A percentile compares a stretch with the other conserved stretches of the same genome.
phyloP scores from a whole-genome alignment of 441 rosid genomes.

The Pelargonium exstipulatum region DNA sequence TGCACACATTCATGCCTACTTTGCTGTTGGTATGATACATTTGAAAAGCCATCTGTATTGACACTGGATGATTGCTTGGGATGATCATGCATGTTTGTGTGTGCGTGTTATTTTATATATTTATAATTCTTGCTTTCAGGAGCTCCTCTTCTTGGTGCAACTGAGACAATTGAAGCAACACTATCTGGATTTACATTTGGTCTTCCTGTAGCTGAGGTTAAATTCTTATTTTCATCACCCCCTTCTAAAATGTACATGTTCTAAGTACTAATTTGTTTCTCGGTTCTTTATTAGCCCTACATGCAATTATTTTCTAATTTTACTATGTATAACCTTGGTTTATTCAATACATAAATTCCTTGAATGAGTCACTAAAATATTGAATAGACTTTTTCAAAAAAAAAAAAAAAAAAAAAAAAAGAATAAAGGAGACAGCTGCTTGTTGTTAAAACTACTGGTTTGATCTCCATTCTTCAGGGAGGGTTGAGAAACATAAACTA shows the following conservation, averaged over 20 bases:
- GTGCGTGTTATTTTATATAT: slow-evolving; percentile 17
- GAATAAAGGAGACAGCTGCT: too few relatives aligned
- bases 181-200: slow-evolving; percentile 86
- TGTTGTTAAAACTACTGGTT: background rate
- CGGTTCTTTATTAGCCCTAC: slow-evolving; percentile 13
- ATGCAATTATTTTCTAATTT: background rate
- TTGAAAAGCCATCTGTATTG: slow-evolving; percentile 16
- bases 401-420: too few relatives aligned
- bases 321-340: slow-evolving; percentile 1
- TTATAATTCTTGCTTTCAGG: slow-evolving; percentile 39
- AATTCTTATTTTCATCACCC: slow-evolving; percentile 23
- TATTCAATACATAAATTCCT: background rate
- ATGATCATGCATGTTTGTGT: slow-evolving; percentile 15
- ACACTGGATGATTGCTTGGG: slow-evolving; percentile 11
- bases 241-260: slow-evolving; percentile 2
- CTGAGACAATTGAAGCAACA: slow-evolving; percentile 64
- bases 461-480: slow-evolving; percentile 2
- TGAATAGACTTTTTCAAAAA: background rate
- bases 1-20: slow-evolving; percentile 85
- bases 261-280: background rate
- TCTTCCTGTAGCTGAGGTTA: slow-evolving; percentile 94
- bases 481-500: background rate
- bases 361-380: background rate
- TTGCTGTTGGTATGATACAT: slow-evolving; percentile 74
- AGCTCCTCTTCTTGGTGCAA: slow-evolving; percentile 96